A percentile compares a stretch with the other conserved stretches of the same genome.
Conservation (phyloP, 768 basidiomycete genomes). For the Boletus fagicola region DNA sequence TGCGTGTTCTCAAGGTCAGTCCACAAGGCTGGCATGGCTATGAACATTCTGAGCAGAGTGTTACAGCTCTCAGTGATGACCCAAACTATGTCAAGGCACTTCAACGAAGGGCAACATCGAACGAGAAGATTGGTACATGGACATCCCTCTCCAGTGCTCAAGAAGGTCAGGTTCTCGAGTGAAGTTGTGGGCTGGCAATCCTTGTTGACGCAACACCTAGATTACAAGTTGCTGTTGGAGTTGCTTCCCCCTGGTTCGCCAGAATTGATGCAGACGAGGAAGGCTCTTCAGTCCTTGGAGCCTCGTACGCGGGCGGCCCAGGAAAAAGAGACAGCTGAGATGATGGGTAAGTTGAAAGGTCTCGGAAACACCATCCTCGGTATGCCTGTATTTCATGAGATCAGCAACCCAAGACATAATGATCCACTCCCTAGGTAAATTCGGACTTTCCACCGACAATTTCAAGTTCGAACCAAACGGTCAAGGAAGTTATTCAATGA, state of each 20-base stretch:
- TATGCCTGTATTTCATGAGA: constrained; percentile 28
- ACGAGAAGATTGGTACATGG: constrained; percentile 81
- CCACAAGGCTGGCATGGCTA: background rate
- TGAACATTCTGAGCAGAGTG: constrained; percentile 4
- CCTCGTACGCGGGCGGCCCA: constrained; percentile 73
- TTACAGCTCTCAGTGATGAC: constrained; percentile 81
- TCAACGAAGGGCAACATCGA: constrained; percentile 83
- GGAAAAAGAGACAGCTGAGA: constrained; percentile 85
- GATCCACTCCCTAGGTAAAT: constrained; percentile 58
- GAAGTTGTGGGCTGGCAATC: background rate
- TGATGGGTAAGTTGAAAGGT: constrained; percentile 89
- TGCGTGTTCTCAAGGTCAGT: constrained; percentile 73
- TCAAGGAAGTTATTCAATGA: constrained; percentile 94
- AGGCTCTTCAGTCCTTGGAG: constrained; percentile 54
- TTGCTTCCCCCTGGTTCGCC: constrained; percentile 58
- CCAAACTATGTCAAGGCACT: constrained; percentile 84
- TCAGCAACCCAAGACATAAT: background rate
- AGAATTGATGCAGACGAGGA: constrained; percentile 46
- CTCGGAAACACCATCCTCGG: constrained; percentile 90
- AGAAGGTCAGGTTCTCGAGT: constrained; percentile 56
- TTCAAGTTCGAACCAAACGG: constrained; percentile 95
- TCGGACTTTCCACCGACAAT: constrained; percentile 93
- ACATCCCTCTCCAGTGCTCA: constrained; percentile 76
- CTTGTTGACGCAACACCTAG: constrained; percentile 39
- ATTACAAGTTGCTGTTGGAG: constrained; percentile 71